Conservation (phyloP, 2,329 filamentous ascomycete species). For the Talaromyces pinophilus region DNA sequence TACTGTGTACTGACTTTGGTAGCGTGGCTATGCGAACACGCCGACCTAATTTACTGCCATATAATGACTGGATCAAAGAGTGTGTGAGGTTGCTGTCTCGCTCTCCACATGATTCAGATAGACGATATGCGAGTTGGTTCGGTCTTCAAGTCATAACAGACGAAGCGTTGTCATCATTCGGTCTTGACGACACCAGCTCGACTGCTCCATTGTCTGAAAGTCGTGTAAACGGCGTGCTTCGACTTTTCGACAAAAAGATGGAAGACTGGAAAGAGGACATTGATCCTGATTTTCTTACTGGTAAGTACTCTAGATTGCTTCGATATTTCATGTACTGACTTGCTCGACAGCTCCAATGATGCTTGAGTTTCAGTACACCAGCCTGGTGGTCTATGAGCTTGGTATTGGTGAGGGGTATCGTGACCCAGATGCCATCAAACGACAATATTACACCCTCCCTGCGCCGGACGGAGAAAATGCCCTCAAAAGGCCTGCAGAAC, state of each 20-base stretch:
- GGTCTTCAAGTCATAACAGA: constrained; percentile 39
- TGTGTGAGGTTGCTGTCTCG: constrained; percentile 34
- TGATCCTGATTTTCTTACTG: constrained; percentile 33
- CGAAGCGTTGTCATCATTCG: constrained; percentile 39
- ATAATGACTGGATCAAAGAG: constrained; percentile 41
- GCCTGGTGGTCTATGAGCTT: constrained; percentile 38
- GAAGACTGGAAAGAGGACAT: constrained; percentile 36
- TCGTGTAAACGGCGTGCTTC: constrained; percentile 37
- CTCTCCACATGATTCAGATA: constrained; percentile 35
- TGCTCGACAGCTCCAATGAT: constrained; percentile 31
- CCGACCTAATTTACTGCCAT: constrained; percentile 38
- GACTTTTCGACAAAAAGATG: constrained; percentile 41
- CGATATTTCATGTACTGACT: not conserved
- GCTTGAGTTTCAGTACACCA: constrained; percentile 35
- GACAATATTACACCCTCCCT: constrained; percentile 37
- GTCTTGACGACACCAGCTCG: constrained; percentile 39
- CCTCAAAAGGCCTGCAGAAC: constrained; percentile 20
- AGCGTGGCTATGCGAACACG: constrained; percentile 42
- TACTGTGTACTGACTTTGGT: constrained; percentile 15
- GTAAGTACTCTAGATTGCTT: constrained; percentile 22
- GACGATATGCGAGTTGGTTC: constrained; percentile 38
- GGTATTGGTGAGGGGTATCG: constrained; percentile 40
- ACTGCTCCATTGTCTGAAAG: constrained; percentile 36
- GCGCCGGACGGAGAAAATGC: constrained; percentile 29
- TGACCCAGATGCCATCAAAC: constrained; percentile 38